Evolutionary conservation across 2,329 filamentous ascomycete genomes (phyloP), one percentile per base, ranked within the genome.

Genomic region (Alternaria alternata): DNA sequence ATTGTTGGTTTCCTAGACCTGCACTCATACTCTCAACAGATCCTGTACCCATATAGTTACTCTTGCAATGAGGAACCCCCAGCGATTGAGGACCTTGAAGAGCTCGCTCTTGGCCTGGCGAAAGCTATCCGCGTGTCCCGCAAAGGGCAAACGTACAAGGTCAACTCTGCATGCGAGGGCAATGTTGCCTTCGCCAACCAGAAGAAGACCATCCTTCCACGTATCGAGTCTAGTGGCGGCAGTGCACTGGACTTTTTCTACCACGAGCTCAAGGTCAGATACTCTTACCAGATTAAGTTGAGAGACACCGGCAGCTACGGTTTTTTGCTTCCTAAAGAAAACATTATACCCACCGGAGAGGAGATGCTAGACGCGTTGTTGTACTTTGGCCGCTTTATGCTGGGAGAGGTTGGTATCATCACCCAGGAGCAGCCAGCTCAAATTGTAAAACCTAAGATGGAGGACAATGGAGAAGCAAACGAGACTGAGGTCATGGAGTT

Each of bases 231-330:
- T 0, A 88, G 89, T 4, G 94, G 94, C 39, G 94, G 94, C 3
- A 94, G 91, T 49, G 92, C 92, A 1, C 88, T 98, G 42, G 95
- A 98, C 79, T 98, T 92, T 88, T 97, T 99, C 79, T 97, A 96
- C 76, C 92, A 96, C 69, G 91, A 96, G 71, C 80, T 98, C 62
- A 83, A 85, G 47, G 91, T 94, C 18, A 89, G 88, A 64, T 96
- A 92, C 76, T 91, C 93, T 59, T 98, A 96, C 77, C 95, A 98
- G 82, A 90, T 95, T 80, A 98, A 98, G 81, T 83, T 99, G 28
- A 86, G 95, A 49, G 95, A 99, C 76, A 95, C 91, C 0, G 95
- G 95, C 9, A 95, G 89, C 75, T 98, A 98, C 76, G 95, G 95
- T 0, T 99, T 98, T 76, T 81, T 99, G 48, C 82, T 98, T 4